A percentile compares a stretch with the other conserved stretches of the same genome.
These are phyloP conservation scores for Climacium dendroides DNA, from an alignment of 225 moss, liverwort and hornwort species.

Conservation along the genomic window DNA sequence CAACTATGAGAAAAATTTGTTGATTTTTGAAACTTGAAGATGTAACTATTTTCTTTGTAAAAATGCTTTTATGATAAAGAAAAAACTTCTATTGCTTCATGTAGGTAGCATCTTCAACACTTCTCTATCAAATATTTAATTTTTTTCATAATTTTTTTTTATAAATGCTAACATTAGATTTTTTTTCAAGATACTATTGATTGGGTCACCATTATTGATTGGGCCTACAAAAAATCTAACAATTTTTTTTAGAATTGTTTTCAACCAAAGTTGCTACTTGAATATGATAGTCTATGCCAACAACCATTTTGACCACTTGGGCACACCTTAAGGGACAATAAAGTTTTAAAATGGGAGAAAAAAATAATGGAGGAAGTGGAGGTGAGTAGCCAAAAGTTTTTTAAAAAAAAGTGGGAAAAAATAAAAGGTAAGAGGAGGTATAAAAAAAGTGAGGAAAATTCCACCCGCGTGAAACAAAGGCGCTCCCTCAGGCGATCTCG, in stretches of 20 bases:
- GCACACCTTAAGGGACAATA: background rate
- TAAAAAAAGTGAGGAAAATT: background rate
- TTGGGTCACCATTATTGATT: rapidly evolving
- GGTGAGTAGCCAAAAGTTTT: background rate
- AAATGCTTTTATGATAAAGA: background rate
- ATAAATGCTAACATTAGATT: background rate
- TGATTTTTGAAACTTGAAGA: too few species aligned
- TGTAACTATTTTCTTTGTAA: too few species aligned
- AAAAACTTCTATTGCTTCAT: too few species aligned
- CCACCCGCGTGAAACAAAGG: background rate
- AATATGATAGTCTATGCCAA: background rate
- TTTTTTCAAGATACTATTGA: background rate
- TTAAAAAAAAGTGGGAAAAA: too few species aligned
- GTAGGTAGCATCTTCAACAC: background rate
- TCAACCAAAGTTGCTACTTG: background rate
- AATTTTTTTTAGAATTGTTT: background rate
- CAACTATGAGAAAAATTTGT: too few species aligned
- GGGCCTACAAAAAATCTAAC: rapidly evolving
- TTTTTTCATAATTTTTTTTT: too few species aligned
- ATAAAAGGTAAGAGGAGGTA: background rate
- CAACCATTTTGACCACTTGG: background rate
- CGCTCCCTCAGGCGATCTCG: background rate
- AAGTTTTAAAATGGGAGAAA: background rate
- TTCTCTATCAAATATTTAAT: rapidly evolving
- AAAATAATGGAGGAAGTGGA: rapidly evolving